Conservation (phyloP, 495 filamentous ascomycete species). For the Podospora bellae-mahoneyi region DNA sequence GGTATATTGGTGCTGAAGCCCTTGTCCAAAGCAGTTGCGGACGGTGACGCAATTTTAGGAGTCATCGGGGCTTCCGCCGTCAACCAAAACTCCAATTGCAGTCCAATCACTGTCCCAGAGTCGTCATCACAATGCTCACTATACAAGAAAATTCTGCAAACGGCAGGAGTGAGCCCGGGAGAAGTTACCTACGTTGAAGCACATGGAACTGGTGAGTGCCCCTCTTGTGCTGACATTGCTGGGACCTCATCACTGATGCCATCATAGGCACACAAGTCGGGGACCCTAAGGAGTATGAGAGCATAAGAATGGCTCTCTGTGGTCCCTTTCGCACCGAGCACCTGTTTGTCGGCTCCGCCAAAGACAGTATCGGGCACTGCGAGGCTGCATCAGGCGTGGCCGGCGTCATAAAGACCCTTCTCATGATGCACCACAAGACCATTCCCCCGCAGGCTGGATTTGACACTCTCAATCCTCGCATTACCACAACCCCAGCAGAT, state of each 20-base stretch:
- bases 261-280: constrained; percentile 25
- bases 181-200: constrained; percentile 39
- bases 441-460: constrained; percentile 43
- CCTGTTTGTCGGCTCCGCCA: constrained; percentile 52
- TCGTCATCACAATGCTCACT: constrained; percentile 46
- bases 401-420: constrained; percentile 48
- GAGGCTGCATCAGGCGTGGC: constrained; percentile 52
- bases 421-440: constrained; percentile 48
- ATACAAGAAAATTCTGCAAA: constrained; percentile 45
- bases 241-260: no score
- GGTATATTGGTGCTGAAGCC: constrained; percentile 53
- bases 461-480: constrained; percentile 47
- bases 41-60: constrained; percentile 53
- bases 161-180: constrained; percentile 41
- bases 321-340: constrained; percentile 21
- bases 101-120: constrained; percentile 50
- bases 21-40: constrained; percentile 44
- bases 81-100: constrained; percentile 52
- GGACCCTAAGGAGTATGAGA: constrained; percentile 36
- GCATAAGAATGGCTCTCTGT: constrained; percentile 34
- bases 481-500: constrained; percentile 30
- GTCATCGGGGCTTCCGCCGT: constrained; percentile 52
- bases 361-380: constrained; percentile 56
- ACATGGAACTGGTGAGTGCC: constrained; percentile 28
- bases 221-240: background rate